Conservation (phyloP, 805 yeast genomes). For the Wickerhamomyces subpelliculosus region DNA sequence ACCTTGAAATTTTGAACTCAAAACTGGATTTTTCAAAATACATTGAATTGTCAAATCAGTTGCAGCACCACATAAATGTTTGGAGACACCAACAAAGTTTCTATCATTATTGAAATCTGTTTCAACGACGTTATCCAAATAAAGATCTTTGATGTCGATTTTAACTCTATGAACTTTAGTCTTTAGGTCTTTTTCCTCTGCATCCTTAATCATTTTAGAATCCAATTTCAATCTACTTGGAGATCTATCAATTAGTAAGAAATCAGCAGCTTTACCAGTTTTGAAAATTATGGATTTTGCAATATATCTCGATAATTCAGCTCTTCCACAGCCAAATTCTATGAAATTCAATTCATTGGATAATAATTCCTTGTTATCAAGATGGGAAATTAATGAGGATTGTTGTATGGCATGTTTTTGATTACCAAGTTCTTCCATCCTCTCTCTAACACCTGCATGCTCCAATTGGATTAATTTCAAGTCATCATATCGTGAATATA, state of each 20-base stretch:
- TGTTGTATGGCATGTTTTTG: constrained; percentile 81
- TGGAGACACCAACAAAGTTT: constrained; percentile 59
- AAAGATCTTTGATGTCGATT: constrained; percentile 75
- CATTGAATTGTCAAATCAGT: constrained; percentile 79
- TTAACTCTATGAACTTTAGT: constrained; percentile 46
- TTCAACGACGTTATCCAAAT: constrained; percentile 38
- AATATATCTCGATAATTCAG: constrained; percentile 68
- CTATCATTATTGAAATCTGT: constrained; percentile 12
- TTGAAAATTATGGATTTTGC: constrained; percentile 24
- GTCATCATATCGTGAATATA: constrained; percentile 29
- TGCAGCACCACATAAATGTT: constrained; percentile 91
- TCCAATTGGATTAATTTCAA: constrained; percentile 20
- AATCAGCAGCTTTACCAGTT: constrained; percentile 24
- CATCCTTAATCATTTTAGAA: constrained; percentile 53
- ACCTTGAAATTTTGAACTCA: constrained; percentile 36
- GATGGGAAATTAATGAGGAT: constrained; percentile 67
- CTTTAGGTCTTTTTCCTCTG: constrained; percentile 17
- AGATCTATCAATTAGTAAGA: constrained; percentile 68
- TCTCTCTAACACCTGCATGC: constrained; percentile 20
- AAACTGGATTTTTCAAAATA: constrained; percentile 34
- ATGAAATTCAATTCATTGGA: constrained; percentile 33
- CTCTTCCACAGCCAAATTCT: constrained; percentile 92
- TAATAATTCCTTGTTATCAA: constrained; percentile 37
- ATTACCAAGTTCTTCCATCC: constrained; percentile 36
- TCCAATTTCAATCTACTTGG: constrained; percentile 77